A percentile compares a stretch with the other conserved stretches of the same genome.
These are phyloP conservation scores for Plicaturopsis crispa DNA, from an alignment of 768 basidiomycete species.

Conservation along the genomic window DNA sequence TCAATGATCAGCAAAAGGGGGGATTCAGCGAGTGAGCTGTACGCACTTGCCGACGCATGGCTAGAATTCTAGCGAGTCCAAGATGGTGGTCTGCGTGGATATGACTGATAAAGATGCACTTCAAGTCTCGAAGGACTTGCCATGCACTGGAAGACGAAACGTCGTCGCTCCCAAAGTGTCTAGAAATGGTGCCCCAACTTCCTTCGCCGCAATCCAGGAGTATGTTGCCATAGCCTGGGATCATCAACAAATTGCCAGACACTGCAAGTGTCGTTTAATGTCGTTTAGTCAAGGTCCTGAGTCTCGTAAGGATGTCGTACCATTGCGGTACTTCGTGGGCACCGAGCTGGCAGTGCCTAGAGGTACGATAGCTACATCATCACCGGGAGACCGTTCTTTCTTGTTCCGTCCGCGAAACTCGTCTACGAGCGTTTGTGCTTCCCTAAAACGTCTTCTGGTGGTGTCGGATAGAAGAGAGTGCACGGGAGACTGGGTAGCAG, in stretches of 20 bases:
- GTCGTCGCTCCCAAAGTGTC: slow-evolving; percentile 59
- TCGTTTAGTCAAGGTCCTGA: background rate
- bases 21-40: slow-evolving; percentile 11
- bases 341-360: slow-evolving; percentile 87
- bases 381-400: slow-evolving; percentile 30
- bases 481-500: too few relatives aligned
- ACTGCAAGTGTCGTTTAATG: slow-evolving; percentile 30
- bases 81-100: slow-evolving; percentile 91
- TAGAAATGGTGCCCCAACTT: slow-evolving; percentile 80
- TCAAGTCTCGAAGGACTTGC: slow-evolving; percentile 59
- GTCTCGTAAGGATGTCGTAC: slow-evolving; percentile 28
- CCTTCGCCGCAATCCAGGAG: slow-evolving; percentile 92
- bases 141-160: slow-evolving; percentile 32
- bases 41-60: slow-evolving; percentile 62
- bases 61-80: slow-evolving; percentile 68
- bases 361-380: slow-evolving; percentile 62
- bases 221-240: slow-evolving; percentile 66
- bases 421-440: slow-evolving; percentile 27
- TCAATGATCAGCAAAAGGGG: background rate
- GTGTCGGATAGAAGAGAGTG: background rate
- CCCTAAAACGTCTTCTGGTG: slow-evolving; percentile 31
- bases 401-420: too few relatives aligned
- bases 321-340: slow-evolving; percentile 84
- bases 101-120: slow-evolving; percentile 83
- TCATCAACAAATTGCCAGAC: slow-evolving; percentile 67